Percentiles rank a stretch among this genome's conserved stretches.
These are phyloP conservation scores for Jimgerdemannia flammicorona DNA, from an alignment of 192 early-diverging fungal genomes.

Conservation along the genomic window DNA sequence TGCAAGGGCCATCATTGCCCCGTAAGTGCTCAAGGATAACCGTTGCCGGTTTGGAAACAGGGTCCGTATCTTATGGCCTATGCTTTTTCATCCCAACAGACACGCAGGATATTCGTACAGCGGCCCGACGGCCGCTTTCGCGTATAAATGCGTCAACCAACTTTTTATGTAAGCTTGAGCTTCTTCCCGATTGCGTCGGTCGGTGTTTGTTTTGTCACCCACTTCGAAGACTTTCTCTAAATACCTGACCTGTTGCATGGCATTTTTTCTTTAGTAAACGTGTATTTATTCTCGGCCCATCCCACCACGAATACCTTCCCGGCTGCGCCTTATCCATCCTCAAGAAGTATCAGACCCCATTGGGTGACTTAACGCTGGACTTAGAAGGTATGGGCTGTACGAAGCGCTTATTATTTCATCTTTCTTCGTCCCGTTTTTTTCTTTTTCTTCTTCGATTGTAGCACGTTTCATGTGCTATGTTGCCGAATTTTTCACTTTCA, in stretches of 20 bases:
- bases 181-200: not conserved
- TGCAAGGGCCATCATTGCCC: constrained; percentile 68
- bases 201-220: too few relatives aligned
- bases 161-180: constrained; percentile 1
- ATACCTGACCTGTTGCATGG: not conserved
- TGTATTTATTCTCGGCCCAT: constrained; percentile 92
- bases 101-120: constrained; percentile 93
- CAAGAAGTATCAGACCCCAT: constrained; percentile 75
- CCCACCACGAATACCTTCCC: constrained; percentile 82
- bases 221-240: too few relatives aligned
- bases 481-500: not conserved
- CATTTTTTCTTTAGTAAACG: constrained; percentile 47
- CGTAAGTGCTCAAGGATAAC: constrained; percentile 45
- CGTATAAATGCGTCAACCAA: constrained; percentile 60
- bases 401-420: not conserved
- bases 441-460: constrained; percentile 2
- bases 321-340: constrained; percentile 78
- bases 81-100: constrained; percentile 29
- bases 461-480: too few relatives aligned
- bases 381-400: constrained; percentile 37
- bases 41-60: not conserved
- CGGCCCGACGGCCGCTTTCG: constrained; percentile 87
- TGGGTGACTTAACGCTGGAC: constrained; percentile 81
- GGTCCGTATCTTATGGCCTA: not conserved
- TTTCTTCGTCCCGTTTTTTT: not conserved